Evolutionary conservation across 176 grass and related monocot species (phyloP), one percentile per base, ranked within the genome.

Genomic region (Puya raimondii): DNA sequence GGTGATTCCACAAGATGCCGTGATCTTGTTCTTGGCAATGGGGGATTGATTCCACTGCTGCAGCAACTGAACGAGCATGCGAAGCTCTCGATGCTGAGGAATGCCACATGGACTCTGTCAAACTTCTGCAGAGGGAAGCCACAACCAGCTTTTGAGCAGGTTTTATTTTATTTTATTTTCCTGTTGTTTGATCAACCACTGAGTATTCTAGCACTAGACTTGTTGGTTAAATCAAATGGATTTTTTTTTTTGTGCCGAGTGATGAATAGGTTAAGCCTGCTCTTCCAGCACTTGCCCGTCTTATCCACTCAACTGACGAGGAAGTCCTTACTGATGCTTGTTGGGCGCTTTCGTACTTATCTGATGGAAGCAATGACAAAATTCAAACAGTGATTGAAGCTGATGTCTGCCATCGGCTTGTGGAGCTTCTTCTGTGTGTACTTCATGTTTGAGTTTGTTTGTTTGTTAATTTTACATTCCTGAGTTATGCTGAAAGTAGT

Each of bases 41-140:
- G 85, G 3, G 95, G 87, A 1, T 83, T 99, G 74, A 80, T 86
- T 70, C 90, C 95, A 57, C 78, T 99, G 50, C 77, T 99, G 63
- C 81, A 82, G 48, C 95, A 99, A 78, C 70, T 99, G 82, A 99
- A 94, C 12, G 95, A 99, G 67, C 82, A 91, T 65, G 90, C 90
- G 23, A 99, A 99, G 56, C 85, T 99, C 53, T 99, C 95, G 48
- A 99, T 99, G 95, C 13, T 99, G 70, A 94, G 95, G 87, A 99
- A 99, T 73, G 95, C 95, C 33, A 99, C 95, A n/a, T 99, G 95
- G 95, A 99, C 95, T 59, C 64, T 99, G 20, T 99, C 95, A 5
- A 99, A 99, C 74, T 99, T 99, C 63, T 99, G 95, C 78, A 89
- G 95, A 79, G 95, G 95, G 57, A 99, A 99, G 57, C 95, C 95